Evolutionary conservation across 2,329 filamentous ascomycete genomes (phyloP), one percentile per base, ranked within the genome.

Genomic region (Lachnellula arida): DNA sequence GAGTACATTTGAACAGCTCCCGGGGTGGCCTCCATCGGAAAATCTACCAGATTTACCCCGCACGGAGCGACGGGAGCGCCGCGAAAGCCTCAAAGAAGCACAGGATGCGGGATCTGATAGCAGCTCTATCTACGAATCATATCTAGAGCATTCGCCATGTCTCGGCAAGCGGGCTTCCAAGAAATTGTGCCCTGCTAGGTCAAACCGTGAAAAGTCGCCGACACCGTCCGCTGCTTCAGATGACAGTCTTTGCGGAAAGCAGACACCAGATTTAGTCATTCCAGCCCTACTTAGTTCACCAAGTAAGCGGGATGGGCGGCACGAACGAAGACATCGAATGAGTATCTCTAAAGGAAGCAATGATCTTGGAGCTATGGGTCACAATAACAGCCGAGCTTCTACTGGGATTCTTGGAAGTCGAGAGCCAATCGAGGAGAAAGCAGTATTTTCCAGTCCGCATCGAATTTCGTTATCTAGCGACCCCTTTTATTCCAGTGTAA

Each of bases 211-310:
- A 5, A 54, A 34, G 19, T 63, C 62, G 5, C 58, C 59, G 3
- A 52, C 60, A 5, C 53, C 58, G 22, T 66, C 62, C 2, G 40
- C 39, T 17, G 53, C 51, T 4, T 66, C 64, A 39, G 57, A 57
- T 5, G 65, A 69, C 42, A 67, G 66, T 53, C 52, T 69, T 28
- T 66, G 59, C 53, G 50, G 51, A 3, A 51, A 47, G 0, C 23
- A 60, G 2, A 63, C 55, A 5, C 56, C 60, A 2, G 66, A 67
- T 42, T 23, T 61, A 32, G 44, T 65, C 5, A 61, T 66, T 8
- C 60, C 62, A 11, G 55, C 53, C 9, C 42, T 56, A 3, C 59
- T 68, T 1, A 63, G 60, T 17, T 66, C 67, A 4, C 65, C 65
- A 12, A 64, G 63, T 23, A 67, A 64, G 44, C 46, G 53, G 35